Conservation (phyloP, 2,329 filamentous ascomycete genomes). For the Fusarium sulawesiense region DNA sequence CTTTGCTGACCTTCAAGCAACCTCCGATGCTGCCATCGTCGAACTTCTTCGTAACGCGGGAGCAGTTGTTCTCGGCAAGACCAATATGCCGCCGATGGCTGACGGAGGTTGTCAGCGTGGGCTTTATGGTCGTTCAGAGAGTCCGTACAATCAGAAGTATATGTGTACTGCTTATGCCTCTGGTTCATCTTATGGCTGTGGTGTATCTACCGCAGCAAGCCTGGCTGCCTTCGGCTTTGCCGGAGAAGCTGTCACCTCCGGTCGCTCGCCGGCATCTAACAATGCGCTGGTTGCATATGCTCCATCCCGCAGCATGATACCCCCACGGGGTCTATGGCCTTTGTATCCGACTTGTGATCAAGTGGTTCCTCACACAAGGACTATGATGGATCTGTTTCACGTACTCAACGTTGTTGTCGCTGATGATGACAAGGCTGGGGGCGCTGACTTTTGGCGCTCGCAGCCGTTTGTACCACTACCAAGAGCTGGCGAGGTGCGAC, state of each 20-base stretch:
- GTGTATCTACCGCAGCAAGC: constrained; percentile 60
- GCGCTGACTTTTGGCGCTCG: constrained; percentile 65
- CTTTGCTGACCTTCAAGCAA: constrained; percentile 61
- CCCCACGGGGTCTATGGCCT: constrained; percentile 65
- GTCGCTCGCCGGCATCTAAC: constrained; percentile 66
- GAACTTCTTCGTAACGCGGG: constrained; percentile 55
- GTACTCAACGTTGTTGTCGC: constrained; percentile 61
- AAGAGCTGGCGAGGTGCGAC: constrained; percentile 46
- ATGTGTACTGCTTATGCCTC: constrained; percentile 66
- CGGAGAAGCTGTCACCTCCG: constrained; percentile 67
- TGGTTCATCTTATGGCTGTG: constrained; percentile 68
- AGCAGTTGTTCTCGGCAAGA: constrained; percentile 57
- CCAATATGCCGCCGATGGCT: constrained; percentile 70
- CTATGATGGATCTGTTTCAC: constrained; percentile 60
- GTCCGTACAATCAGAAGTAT: constrained; percentile 65
- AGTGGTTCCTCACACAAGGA: constrained; percentile 63
- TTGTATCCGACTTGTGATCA: constrained; percentile 68
- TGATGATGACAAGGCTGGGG: constrained; percentile 50
- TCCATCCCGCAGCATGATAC: constrained; percentile 63
- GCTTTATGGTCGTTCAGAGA: constrained; percentile 66
- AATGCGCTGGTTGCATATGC: constrained; percentile 68
- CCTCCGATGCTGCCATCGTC: constrained; percentile 64
- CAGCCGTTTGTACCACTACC: constrained; percentile 60
- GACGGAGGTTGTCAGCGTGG: constrained; percentile 69
- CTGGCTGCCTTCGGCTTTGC: constrained; percentile 66